phyloP scores from a whole-genome alignment of 257 asterid species.

The Perilla frutescens region DNA sequence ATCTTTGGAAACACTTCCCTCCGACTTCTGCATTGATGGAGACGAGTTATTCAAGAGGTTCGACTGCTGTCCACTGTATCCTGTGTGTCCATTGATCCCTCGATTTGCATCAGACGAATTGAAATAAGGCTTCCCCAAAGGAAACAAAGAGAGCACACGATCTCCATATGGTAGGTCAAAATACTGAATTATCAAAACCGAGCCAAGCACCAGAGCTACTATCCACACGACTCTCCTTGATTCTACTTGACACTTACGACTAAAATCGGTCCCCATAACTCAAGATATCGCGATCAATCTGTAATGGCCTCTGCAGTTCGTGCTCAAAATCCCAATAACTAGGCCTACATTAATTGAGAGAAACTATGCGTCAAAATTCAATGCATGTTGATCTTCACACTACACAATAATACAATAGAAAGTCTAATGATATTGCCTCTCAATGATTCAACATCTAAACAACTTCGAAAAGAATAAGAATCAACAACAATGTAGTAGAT shows the following conservation, averaged over 20 bases:
- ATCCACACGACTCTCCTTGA: conserved; percentile 53
- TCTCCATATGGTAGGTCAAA: conserved; percentile 58
- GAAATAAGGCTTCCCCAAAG: conserved; percentile 36
- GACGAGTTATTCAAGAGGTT: conserved; percentile 18
- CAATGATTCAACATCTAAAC: too few species aligned
- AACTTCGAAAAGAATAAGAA: neutral
- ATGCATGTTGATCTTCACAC: neutral
- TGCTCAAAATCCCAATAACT: neutral
- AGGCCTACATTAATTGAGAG: neutral
- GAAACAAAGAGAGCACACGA: conserved; percentile 42
- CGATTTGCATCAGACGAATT: neutral
- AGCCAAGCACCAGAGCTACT: conserved; percentile 48
- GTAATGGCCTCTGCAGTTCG: neutral
- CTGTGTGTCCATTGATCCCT: neutral
- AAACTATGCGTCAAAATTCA: neutral
- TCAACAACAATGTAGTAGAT: neutral
- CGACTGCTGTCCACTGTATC: neutral
- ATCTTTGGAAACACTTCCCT: conserved; percentile 4
- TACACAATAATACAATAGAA: neutral
- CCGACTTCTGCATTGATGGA: conserved; percentile 8
- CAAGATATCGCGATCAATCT: neutral
- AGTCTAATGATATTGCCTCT: neutral
- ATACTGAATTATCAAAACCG: conserved; percentile 53
- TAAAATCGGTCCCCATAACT: conserved; percentile 43
- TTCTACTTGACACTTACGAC: conserved; percentile 35